A percentile compares a stretch with the other conserved stretches of the same genome.
phyloP scores from a whole-genome alignment of 1,284 basidiomycete species.

The Moesziomyces aphidis region DNA sequence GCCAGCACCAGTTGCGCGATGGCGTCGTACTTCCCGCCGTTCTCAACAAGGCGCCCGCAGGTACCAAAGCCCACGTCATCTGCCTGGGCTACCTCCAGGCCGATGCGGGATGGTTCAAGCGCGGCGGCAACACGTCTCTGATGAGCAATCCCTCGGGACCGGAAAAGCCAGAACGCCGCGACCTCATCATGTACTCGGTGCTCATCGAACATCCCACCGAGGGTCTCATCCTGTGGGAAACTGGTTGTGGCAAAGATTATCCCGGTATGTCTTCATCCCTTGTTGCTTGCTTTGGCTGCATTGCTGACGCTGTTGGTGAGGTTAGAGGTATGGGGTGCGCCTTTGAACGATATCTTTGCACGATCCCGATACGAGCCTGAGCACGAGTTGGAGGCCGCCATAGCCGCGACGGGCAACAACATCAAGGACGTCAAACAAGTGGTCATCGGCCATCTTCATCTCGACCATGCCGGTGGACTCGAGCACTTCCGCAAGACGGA shows the following conservation, averaged over 20 bases:
- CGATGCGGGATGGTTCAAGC: constrained; percentile 62
- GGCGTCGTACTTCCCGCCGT: constrained; percentile 53
- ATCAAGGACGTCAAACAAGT: constrained; percentile 57
- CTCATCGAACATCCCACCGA: constrained; percentile 65
- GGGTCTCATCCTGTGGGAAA: constrained; percentile 65
- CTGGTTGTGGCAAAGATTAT: constrained; percentile 59
- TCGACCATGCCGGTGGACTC: constrained; percentile 64
- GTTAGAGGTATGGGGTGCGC: constrained; percentile 41
- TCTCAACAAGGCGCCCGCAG: constrained; percentile 52
- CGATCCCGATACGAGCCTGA: constrained; percentile 40
- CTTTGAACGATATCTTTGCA: constrained; percentile 53
- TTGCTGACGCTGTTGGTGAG: neutral
- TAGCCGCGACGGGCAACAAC: constrained; percentile 55
- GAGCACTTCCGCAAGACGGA: constrained; percentile 51
- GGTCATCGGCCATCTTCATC: constrained; percentile 55
- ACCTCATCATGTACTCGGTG: constrained; percentile 55
- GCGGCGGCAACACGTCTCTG: constrained; percentile 56
- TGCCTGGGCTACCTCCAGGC: constrained; percentile 61
- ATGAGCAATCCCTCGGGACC: constrained; percentile 49
- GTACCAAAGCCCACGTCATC: constrained; percentile 62
- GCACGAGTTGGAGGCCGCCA: constrained; percentile 64
- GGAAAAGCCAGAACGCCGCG: constrained; percentile 39
- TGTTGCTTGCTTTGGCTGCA: neutral
- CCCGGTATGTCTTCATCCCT: constrained; percentile 14
- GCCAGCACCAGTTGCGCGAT: constrained; percentile 44